Evolutionary conservation across 495 filamentous ascomycete species (phyloP).

Genomic region (Talaromyces borbonicus): DNA sequence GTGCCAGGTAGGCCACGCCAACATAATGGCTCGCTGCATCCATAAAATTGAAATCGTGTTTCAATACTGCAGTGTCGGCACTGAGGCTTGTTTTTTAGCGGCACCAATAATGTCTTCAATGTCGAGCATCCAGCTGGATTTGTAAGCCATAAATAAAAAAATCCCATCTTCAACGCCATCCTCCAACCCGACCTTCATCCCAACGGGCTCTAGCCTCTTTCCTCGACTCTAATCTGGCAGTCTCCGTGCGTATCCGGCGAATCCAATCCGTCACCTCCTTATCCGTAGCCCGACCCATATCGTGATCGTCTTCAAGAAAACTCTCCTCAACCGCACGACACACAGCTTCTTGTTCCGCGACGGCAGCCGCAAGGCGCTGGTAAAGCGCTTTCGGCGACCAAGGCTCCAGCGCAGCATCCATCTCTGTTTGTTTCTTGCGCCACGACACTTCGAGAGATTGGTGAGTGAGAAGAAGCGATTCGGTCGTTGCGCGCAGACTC

Average conservation of each 20-base stretch:
- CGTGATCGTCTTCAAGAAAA: slow-evolving; percentile 57
- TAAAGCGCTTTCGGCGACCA: slow-evolving; percentile 82
- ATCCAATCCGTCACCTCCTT: slow-evolving; percentile 79
- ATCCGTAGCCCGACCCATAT: slow-evolving; percentile 50
- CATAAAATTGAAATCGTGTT: no score
- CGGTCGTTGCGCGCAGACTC: slow-evolving; percentile 53
- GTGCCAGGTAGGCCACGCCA: no score
- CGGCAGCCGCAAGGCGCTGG: slow-evolving; percentile 58
- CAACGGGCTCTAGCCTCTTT: slow-evolving; percentile 79
- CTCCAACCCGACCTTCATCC: slow-evolving; percentile 90
- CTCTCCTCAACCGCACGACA: slow-evolving; percentile 81
- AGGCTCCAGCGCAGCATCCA: slow-evolving; percentile 74
- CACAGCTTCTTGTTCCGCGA: slow-evolving; percentile 75
- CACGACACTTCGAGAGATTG: slow-evolving; percentile 85
- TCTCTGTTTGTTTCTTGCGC: slow-evolving; percentile 76
- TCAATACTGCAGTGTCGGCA: no score
- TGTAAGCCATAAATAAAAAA: not conserved
- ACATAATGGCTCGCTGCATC: no score
- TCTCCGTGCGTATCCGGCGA: slow-evolving; percentile 63
- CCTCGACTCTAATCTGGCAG: slow-evolving; percentile 61
- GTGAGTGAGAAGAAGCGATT: slow-evolving; percentile 71
- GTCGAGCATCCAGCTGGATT: not conserved
- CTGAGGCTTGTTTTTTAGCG: no score
- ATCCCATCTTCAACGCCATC: slow-evolving; percentile 58
- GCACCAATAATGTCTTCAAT: no score